Evolutionary conservation across 2,329 filamentous ascomycete genomes (phyloP), one percentile per base, ranked within the genome.

Genomic region (Fusarium odoratissimum): DNA sequence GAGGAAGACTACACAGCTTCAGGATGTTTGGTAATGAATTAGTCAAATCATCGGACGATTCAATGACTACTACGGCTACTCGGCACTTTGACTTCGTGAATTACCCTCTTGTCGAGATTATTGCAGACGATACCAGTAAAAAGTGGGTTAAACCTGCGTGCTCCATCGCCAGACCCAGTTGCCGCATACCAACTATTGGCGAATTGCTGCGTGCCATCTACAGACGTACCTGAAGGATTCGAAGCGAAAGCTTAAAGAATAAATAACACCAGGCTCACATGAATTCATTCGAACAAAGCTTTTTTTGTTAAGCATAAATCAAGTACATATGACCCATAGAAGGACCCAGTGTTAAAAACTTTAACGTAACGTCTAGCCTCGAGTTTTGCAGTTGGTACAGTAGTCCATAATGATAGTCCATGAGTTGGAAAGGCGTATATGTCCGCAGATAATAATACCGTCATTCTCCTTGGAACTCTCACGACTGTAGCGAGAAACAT

Each of bases 331-430:
- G 23, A 7, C 12, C 19, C 9, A 37, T 11, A 37, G 10, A 28
- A 21, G 10, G 23, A 25, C 9, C 6, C 23, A 25, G 8, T 8
- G 10, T 12, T 8, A 4, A 21, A 12, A 52, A 28, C 17, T 5
- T 28, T 12, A 28, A 52, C 6, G 19, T 4, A 38, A 21, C 25
- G 51, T 35, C 31, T 65, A 62, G 8, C 61, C 65, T 28, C 33
- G 33, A 9, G 44, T 45, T 8, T 56, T 40, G 19, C 65, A 68
- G 28, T 63, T 45, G 6, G 64, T 45, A 19, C 63, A 67, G 35
- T 69, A 69, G 17, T 69, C 64, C 56, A 69, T 63, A 2, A 59
- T 44, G 12, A 67, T 30, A n/a, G 10, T 58, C 19, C 67, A 64
- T 19, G 57, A 67, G 41, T 69, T 69, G 1, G 67, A 67, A 13